A percentile compares a stretch with the other conserved stretches of the same genome.
These are phyloP conservation scores for Seiridium unicorne DNA, from an alignment of 2,329 filamentous ascomycete species.

Conservation along the genomic window DNA sequence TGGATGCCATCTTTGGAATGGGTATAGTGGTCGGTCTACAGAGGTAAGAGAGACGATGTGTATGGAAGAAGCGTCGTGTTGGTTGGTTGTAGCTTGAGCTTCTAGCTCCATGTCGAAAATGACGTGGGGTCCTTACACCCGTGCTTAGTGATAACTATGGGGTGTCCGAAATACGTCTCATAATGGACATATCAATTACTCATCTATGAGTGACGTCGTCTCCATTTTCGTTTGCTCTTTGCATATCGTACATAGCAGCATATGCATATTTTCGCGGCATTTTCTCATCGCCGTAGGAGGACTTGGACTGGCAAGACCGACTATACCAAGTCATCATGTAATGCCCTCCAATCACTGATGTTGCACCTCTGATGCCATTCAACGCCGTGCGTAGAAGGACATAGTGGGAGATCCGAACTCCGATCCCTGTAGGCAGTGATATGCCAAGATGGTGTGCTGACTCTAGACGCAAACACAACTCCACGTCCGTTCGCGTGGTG, in stretches of 20 bases:
- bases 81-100: not conserved
- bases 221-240: too few species aligned
- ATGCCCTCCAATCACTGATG: too few species aligned
- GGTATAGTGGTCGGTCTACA: not conserved
- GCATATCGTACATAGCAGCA: too few species aligned
- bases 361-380: too few species aligned
- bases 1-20: constrained; percentile 11
- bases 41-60: not conserved
- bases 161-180: not conserved
- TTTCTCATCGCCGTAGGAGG: too few species aligned
- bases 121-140: not conserved
- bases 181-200: not conserved
- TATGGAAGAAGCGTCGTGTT: not conserved
- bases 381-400: too few species aligned
- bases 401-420: too few species aligned
- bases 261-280: too few species aligned
- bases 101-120: not conserved
- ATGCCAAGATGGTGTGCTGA: not conserved
- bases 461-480: not conserved
- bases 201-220: too few species aligned
- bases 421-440: too few species aligned
- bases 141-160: not conserved
- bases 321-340: too few species aligned
- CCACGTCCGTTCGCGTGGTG: not conserved
- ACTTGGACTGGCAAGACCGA: too few species aligned